Evolutionary conservation across 805 yeast species (phyloP).

Genomic region (Scheffersomyces lignosus): DNA sequence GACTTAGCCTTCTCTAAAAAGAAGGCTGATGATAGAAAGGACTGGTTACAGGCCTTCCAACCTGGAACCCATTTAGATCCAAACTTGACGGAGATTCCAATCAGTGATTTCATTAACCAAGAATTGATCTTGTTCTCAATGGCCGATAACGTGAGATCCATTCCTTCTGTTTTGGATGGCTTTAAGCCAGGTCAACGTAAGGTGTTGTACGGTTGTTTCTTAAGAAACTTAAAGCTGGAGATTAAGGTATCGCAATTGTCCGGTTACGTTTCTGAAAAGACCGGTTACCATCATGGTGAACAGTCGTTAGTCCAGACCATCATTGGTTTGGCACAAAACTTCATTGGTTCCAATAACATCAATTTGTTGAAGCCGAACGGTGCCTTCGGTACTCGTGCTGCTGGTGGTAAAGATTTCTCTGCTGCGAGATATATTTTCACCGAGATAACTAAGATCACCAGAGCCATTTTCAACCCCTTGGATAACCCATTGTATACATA

Average conservation of each 20-base stretch:
- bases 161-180: slow-evolving; percentile 93
- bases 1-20: slow-evolving; percentile 94
- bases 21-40: slow-evolving; percentile 95
- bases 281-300: slow-evolving; percentile 97
- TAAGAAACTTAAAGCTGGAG: slow-evolving; percentile 72
- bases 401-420: slow-evolving; percentile 98
- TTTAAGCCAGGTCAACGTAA: slow-evolving; percentile 97
- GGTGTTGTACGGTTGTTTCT: slow-evolving; percentile 84
- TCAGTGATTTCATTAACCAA: slow-evolving; percentile 90
- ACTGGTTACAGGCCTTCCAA: slow-evolving; percentile 87
- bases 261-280: slow-evolving; percentile 83
- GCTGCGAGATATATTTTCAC: slow-evolving; percentile 97
- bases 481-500: slow-evolving; percentile 80
- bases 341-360: slow-evolving; percentile 88
- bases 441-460: slow-evolving; percentile 72
- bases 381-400: slow-evolving; percentile 92
- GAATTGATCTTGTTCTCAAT: slow-evolving; percentile 92
- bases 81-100: slow-evolving; percentile 71
- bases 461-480: slow-evolving; percentile 70
- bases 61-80: slow-evolving; percentile 95
- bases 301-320: slow-evolving; percentile 84
- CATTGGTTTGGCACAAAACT: slow-evolving; percentile 92
- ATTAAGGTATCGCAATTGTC: slow-evolving; percentile 89
- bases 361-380: slow-evolving; percentile 88
- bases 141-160: slow-evolving; percentile 95